Evolutionary conservation across 345 rosid species (phyloP).

Genomic region (Aethionema arabicum): DNA sequence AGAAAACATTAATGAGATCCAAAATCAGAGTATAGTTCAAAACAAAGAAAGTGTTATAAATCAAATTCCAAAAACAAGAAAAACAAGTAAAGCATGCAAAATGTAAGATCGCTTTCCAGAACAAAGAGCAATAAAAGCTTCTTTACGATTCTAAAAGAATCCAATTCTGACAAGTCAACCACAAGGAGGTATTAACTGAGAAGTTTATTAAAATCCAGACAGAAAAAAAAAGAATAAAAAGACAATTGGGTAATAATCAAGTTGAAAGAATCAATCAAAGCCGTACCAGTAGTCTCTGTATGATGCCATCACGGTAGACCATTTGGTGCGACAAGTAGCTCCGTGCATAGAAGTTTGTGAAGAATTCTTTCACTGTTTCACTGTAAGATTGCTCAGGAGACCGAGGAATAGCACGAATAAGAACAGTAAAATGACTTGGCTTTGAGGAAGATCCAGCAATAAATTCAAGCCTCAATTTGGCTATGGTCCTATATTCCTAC

Average conservation of each 20-base stretch:
- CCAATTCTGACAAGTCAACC: constrained; percentile 10
- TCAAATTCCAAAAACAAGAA: background rate
- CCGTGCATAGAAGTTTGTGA: constrained; percentile 62
- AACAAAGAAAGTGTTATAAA: background rate
- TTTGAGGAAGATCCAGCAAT: constrained; percentile 51
- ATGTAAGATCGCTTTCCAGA: background rate
- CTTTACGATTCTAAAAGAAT: background rate
- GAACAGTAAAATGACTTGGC: constrained; percentile 80
- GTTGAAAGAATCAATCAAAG: constrained; percentile 18
- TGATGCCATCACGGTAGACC: constrained; percentile 59
- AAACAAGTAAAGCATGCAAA: background rate
- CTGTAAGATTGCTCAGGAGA: constrained; percentile 62
- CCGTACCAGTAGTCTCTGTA: constrained; percentile 76
- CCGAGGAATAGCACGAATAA: constrained; percentile 85
- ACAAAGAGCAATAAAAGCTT: constrained; percentile 9
- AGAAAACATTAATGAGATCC: constrained; percentile 8
- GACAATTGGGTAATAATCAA: constrained; percentile 17
- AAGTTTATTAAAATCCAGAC: constrained; percentile 1
- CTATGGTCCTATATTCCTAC: constrained; percentile 79
- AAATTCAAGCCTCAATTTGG: constrained; percentile 68
- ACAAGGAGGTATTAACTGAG: background rate
- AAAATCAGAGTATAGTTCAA: constrained; percentile 4
- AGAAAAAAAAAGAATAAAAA: constrained; percentile 9
- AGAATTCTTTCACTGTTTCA: constrained; percentile 61
- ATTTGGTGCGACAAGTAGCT: constrained; percentile 86